Base-by-base conservation (phyloP, 768 basidiomycete species). In the Auricularia auricula-judae region DNA sequence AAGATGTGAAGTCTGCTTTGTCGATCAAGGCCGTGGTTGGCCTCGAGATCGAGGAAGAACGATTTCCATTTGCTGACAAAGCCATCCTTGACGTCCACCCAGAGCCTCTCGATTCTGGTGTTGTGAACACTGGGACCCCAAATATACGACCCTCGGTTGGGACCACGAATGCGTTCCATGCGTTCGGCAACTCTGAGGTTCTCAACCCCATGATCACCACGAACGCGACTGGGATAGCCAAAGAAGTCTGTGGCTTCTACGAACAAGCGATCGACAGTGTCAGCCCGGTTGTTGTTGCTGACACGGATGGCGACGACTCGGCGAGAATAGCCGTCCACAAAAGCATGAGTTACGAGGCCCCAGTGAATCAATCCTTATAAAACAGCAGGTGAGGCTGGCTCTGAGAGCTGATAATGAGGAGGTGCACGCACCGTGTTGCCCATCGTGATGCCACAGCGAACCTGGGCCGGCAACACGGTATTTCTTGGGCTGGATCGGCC, bases 141-240 rank as follows among this genome's bases (percentile, higher is more conserved):
- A 8, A 79, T 79, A 53, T 77, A 79, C 3, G 75, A 78, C 3
- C 66, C 63, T 1, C 63, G 61, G 2, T 72, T 72, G 23, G 54
- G 33, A 5, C 58, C 47, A 10, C 64, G 60, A 16, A 67, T 66
- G 68, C 71, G 71, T 10, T 56, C 67, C 2, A n/a, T 42, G 36
- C 76, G 74, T 21, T 78, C 74, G 18, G 51, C 51, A 8, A 39
- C 39, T 7, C 67, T 61, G 1, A 77, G 33, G 66, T 79, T 79
- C 66, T 78, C 76, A 7, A 67, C 67, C 2, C 79, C 78, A 71
- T 77, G 75, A 64, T 80, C 77, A 3, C 76, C 78, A 7, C 75
- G 64, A 3, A 76, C 36, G 1, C 73, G 65, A 3, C 68, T 71
- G 0, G 77, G 78, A 1, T 72, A 43, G 1, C 77, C 75, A 69